phyloP scores from a whole-genome alignment of 345 rosid genomes.

The Diplotaxis tenuifolia region DNA sequence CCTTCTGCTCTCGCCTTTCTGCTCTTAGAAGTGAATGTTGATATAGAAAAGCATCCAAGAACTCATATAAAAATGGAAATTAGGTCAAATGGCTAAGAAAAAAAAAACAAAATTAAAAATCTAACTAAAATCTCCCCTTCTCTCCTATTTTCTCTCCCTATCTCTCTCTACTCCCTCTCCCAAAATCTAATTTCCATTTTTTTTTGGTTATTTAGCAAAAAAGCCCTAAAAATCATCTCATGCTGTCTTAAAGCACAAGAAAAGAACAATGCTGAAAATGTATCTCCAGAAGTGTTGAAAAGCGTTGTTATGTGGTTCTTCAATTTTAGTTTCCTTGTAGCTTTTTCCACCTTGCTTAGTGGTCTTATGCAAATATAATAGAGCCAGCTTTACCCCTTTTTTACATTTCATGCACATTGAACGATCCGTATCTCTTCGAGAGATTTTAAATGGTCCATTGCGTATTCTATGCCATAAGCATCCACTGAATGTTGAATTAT shows the following conservation, averaged over 20 bases:
- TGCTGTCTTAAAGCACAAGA: conserved; percentile 99
- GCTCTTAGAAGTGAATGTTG: conserved; percentile 47
- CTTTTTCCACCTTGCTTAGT: background rate
- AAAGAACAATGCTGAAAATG: conserved; percentile 50
- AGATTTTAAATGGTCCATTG: background rate
- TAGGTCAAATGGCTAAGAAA: too few species aligned
- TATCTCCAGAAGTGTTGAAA: background rate
- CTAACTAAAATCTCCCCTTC: too few species aligned
- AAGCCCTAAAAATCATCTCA: conserved; percentile 63
- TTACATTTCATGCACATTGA: background rate
- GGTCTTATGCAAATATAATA: background rate
- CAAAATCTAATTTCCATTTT: too few species aligned
- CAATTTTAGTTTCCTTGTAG: background rate
- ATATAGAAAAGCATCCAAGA: conserved; percentile 45
- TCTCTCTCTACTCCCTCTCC: too few species aligned
- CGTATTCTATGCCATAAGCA: conserved; percentile 4
- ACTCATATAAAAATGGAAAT: too few species aligned
- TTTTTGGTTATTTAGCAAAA: too few species aligned
- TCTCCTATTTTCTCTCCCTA: too few species aligned
- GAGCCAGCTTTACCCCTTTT: background rate
- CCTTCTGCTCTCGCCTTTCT: too few species aligned
- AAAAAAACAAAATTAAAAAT: too few species aligned
- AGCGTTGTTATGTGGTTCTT: background rate
- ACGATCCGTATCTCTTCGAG: background rate
- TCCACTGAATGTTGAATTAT: conserved; percentile 3